These are phyloP conservation scores for Phaffia rhodozyma DNA, from an alignment of 1,284 basidiomycete genomes.

Conservation along the genomic window DNA sequence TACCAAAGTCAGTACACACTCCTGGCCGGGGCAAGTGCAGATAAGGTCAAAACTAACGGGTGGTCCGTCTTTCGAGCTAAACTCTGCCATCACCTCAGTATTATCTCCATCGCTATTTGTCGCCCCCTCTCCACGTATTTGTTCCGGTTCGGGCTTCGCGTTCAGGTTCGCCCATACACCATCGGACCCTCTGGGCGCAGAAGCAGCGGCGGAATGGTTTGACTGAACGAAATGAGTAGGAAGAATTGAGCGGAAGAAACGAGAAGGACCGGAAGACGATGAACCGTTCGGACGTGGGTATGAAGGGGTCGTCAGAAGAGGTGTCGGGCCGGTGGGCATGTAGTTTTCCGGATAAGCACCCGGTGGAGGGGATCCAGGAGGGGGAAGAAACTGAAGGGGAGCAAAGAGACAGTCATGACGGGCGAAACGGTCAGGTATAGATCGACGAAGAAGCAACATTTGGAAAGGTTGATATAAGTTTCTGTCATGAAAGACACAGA, in stretches of 20 bases:
- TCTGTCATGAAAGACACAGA: no score
- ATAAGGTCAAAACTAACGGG: slow-evolving; percentile 48
- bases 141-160: slow-evolving; percentile 62
- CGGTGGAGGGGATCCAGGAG: slow-evolving; percentile 19
- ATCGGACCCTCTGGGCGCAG: slow-evolving; percentile 39
- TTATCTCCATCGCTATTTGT: slow-evolving; percentile 47
- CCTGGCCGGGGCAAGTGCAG: neutral
- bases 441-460: neutral
- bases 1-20: slow-evolving; percentile 7
- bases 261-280: slow-evolving; percentile 43
- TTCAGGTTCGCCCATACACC: slow-evolving; percentile 93
- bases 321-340: slow-evolving; percentile 32
- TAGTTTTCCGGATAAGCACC: slow-evolving; percentile 22
- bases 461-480: no score
- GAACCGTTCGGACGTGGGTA: slow-evolving; percentile 31
- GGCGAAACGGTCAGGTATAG: slow-evolving; percentile 32
- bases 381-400: slow-evolving; percentile 25
- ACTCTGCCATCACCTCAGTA: slow-evolving; percentile 45
- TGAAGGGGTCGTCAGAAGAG: slow-evolving; percentile 39
- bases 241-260: slow-evolving; percentile 53
- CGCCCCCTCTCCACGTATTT: slow-evolving; percentile 43
- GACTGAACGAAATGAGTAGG: slow-evolving; percentile 57
- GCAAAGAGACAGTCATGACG: neutral
- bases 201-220: slow-evolving; percentile 27
- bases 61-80: slow-evolving; percentile 65